Conservation (phyloP, 2,329 filamentous ascomycete genomes). For the Penicillium fuscoglaucum region DNA sequence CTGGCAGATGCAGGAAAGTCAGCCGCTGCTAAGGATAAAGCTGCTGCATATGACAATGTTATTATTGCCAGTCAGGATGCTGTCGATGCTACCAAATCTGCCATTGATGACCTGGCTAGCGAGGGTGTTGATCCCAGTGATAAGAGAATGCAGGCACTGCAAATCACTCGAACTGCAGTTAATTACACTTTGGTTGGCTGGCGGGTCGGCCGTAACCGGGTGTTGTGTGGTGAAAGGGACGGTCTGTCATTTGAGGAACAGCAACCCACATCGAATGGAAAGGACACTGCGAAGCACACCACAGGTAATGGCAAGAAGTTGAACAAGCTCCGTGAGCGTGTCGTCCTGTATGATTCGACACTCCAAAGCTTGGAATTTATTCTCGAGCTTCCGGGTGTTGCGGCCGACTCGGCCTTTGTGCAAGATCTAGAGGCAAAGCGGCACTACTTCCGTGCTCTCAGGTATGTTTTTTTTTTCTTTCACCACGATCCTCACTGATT, state of each 20-base stretch:
- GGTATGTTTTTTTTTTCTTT: constrained; percentile 57
- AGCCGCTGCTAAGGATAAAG: constrained; percentile 60
- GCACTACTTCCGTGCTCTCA: constrained; percentile 84
- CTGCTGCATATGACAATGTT: constrained; percentile 86
- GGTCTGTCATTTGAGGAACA: constrained; percentile 61
- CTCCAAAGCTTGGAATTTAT: constrained; percentile 88
- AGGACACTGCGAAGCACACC: constrained; percentile 54
- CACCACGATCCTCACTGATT: not conserved
- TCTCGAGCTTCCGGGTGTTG: constrained; percentile 84
- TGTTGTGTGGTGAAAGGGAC: constrained; percentile 80
- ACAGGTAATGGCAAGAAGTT: constrained; percentile 74
- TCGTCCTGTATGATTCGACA: constrained; percentile 87
- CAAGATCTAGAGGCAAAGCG: constrained; percentile 75
- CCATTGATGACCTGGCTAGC: constrained; percentile 82
- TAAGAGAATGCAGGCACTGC: constrained; percentile 82
- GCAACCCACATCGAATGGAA: constrained; percentile 53
- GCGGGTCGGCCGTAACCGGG: constrained; percentile 89
- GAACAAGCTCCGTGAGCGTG: constrained; percentile 77
- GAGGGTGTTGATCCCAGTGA: constrained; percentile 86
- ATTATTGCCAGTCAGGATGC: constrained; percentile 89
- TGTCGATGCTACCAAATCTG: constrained; percentile 87
- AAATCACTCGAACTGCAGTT: constrained; percentile 88
- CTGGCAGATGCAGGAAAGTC: constrained; percentile 45
- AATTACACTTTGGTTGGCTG: constrained; percentile 94
- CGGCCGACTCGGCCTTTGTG: constrained; percentile 75